These are phyloP conservation scores for Silene uniflora DNA, from an alignment of 148 eudicot species.

Conservation along the genomic window DNA sequence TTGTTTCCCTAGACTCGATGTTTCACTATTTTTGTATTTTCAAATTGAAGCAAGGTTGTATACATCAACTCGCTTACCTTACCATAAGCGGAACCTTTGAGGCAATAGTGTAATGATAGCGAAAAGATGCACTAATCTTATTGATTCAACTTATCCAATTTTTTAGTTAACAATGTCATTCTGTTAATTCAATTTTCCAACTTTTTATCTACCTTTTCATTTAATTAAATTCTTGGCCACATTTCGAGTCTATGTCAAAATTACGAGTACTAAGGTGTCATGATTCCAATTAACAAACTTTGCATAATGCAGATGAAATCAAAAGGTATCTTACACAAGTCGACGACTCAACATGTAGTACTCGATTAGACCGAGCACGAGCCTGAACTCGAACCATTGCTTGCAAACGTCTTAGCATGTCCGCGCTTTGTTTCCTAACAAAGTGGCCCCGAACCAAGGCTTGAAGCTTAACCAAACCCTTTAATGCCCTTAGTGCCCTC, in stretches of 20 bases:
- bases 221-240: too few relatives aligned
- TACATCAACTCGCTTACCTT: too few relatives aligned
- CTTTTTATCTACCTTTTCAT: too few relatives aligned
- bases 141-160: background rate
- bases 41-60: too few relatives aligned
- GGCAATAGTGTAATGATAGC: too few relatives aligned
- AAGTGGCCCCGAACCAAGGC: constrained; percentile 94
- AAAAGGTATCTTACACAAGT: constrained; percentile 40
- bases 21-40: too few relatives aligned
- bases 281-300: too few relatives aligned
- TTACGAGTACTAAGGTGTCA: too few relatives aligned
- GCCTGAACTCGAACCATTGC: constrained; percentile 88
- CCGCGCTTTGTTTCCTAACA: constrained; percentile 84
- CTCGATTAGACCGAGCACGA: constrained; percentile 66
- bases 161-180: background rate
- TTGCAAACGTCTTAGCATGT: constrained; percentile 85
- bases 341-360: constrained; percentile 34
- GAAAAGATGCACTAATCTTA: too few relatives aligned
- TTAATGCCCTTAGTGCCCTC: constrained; percentile 86
- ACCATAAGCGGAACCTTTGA: too few relatives aligned
- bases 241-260: too few relatives aligned
- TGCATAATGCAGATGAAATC: background rate
- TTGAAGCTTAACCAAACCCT: constrained; percentile 91
- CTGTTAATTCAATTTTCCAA: background rate
- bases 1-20: too few relatives aligned